phyloP scores from a whole-genome alignment of 768 basidiomycete species.

The Phanerochaete carnosa region DNA sequence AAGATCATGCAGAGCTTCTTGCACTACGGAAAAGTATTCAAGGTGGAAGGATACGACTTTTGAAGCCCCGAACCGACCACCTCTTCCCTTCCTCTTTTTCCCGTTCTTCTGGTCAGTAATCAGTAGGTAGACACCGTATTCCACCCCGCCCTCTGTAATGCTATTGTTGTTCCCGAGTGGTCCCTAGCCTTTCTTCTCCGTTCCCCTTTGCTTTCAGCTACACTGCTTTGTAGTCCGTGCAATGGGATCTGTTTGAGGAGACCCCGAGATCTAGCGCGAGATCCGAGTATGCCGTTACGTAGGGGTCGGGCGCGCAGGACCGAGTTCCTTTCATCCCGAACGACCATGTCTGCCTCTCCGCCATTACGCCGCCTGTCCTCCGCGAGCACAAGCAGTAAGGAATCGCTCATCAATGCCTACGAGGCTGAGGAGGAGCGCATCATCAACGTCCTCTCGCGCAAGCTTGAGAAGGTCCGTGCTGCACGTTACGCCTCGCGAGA shows the following conservation, averaged over 20 bases:
- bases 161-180: not conserved
- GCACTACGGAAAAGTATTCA: conserved; percentile 83
- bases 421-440: conserved; percentile 91
- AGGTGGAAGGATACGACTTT: conserved; percentile 84
- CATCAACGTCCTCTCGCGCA: conserved; percentile 77
- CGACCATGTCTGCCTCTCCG: conserved; percentile 42
- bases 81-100: not conserved
- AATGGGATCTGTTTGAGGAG: not conserved
- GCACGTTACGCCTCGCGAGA: too few relatives aligned
- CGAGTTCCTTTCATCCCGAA: not conserved
- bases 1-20: conserved; percentile 94
- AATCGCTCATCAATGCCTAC: conserved; percentile 83
- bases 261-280: not conserved
- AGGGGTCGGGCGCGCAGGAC: not conserved
- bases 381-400: conserved; percentile 53
- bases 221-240: not conserved
- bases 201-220: not conserved
- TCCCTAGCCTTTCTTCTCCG: not conserved
- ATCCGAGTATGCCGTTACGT: not conserved
- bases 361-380: conserved; percentile 58
- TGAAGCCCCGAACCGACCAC: conserved; percentile 24
- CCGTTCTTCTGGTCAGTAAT: not conserved
- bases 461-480: conserved; percentile 70
- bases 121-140: conserved; percentile 2
- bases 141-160: not conserved